Evolutionary conservation across 345 rosid genomes (phyloP).

Genomic region (Citrus sinensis): DNA sequence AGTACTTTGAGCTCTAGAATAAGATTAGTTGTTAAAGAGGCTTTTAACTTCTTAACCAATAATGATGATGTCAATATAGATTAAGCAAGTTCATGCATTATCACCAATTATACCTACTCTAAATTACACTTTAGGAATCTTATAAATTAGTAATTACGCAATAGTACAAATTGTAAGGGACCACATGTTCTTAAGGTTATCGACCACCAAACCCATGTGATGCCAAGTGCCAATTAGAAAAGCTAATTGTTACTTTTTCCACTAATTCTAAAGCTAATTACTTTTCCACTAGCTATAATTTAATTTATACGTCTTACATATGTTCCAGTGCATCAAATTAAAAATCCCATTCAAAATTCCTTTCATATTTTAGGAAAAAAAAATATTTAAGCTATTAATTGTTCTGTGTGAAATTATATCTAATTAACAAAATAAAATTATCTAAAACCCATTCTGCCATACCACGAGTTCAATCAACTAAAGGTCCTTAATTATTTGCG

Average conservation of each 20-base stretch:
- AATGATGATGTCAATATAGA: neutral
- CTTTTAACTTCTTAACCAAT: neutral
- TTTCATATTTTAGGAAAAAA: neutral
- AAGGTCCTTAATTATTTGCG: too few species aligned
- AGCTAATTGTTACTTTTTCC: slow-evolving; percentile 8
- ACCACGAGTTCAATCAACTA: too few species aligned
- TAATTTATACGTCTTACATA: neutral
- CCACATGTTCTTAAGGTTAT: slow-evolving; percentile 3
- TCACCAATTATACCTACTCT: neutral
- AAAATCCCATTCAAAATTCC: neutral
- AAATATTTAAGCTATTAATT: too few species aligned
- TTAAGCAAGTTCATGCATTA: neutral
- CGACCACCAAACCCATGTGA: slow-evolving; percentile 21
- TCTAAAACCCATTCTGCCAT: too few species aligned
- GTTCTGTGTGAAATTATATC: too few species aligned
- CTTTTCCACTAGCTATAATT: neutral
- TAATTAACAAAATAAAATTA: neutral
- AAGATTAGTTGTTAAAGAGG: neutral
- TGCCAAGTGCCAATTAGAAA: slow-evolving; percentile 19
- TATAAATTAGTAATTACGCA: neutral
- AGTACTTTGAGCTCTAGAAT: neutral
- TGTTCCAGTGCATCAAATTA: neutral
- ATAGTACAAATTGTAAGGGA: slow-evolving; percentile 2
- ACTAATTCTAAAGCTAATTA: slow-evolving; percentile 10
- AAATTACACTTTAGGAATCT: neutral